These are phyloP conservation scores for Starmerella floricola DNA, from an alignment of 805 yeast species.

Conservation along the genomic window DNA sequence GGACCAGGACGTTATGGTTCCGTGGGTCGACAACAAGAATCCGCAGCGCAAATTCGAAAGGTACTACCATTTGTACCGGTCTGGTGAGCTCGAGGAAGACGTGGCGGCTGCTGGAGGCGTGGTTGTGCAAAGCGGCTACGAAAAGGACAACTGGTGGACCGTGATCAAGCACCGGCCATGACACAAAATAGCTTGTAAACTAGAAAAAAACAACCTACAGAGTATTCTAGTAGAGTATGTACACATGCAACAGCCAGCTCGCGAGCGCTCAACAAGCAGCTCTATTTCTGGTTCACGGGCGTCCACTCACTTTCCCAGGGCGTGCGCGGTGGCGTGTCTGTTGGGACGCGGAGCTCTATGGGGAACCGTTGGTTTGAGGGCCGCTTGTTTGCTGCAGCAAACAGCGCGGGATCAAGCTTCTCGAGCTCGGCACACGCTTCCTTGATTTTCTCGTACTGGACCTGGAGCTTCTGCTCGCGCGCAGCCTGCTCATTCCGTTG, in stretches of 20 bases:
- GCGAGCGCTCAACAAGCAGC: too few species aligned
- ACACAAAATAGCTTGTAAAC: background rate
- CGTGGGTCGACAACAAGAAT: constrained; percentile 70
- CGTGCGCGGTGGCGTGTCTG: constrained; percentile 73
- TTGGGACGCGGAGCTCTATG: constrained; percentile 73
- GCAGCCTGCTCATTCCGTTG: constrained; percentile 41
- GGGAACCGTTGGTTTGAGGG: constrained; percentile 59
- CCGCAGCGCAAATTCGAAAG: constrained; percentile 51
- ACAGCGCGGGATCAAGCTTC: constrained; percentile 38
- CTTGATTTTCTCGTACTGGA: constrained; percentile 53
- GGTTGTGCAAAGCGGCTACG: constrained; percentile 67
- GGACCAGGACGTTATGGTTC: constrained; percentile 88
- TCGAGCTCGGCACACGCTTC: constrained; percentile 62
- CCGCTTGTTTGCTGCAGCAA: constrained; percentile 45
- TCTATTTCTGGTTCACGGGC: constrained; percentile 6
- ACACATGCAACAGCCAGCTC: constrained; percentile 1
- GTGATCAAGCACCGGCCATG: background rate
- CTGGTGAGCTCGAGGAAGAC: constrained; percentile 73
- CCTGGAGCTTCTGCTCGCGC: constrained; percentile 29
- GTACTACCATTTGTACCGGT: constrained; percentile 73
- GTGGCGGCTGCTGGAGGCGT: constrained; percentile 58
- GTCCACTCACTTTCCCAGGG: constrained; percentile 50
- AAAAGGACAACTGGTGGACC: constrained; percentile 87
- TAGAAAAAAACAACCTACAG: background rate
- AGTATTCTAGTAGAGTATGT: background rate